A percentile compares a stretch with the other conserved stretches of the same genome.
Conservation (phyloP, 352 stramenopile genomes). For the Phytopythium cucurbitacearum region DNA sequence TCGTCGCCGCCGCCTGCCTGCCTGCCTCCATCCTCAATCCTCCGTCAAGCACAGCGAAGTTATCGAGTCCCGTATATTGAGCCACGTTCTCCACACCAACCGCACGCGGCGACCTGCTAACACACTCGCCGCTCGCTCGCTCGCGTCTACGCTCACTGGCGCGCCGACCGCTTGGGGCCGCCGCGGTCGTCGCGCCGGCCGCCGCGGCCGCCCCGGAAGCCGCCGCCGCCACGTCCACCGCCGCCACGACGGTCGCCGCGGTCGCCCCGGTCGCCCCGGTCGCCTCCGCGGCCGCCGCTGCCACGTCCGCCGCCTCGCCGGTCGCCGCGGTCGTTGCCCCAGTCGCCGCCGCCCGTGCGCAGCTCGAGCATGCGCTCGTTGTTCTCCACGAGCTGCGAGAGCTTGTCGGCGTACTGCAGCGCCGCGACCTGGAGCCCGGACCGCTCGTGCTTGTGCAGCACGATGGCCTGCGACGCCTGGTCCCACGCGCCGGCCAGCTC, state of each 20-base stretch:
- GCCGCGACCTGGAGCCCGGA: slow-evolving; percentile 93
- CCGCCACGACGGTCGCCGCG: slow-evolving; percentile 29
- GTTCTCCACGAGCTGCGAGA: slow-evolving; percentile 85
- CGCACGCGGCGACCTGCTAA: too few species aligned
- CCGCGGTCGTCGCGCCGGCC: slow-evolving; percentile 38
- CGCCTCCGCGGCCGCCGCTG: slow-evolving; percentile 29
- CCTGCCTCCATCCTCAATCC: too few species aligned
- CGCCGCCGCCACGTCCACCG: slow-evolving; percentile 25
- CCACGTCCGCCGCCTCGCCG: slow-evolving; percentile 29
- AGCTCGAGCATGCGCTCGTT: slow-evolving; percentile 89
- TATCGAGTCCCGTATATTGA: too few species aligned
- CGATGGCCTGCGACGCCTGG: slow-evolving; percentile 96
- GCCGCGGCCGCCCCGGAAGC: slow-evolving; percentile 48
- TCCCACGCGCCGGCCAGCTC: slow-evolving; percentile 97
- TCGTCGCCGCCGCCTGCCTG: too few species aligned
- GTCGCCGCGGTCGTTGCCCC: slow-evolving; percentile 34
- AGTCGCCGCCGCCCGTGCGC: slow-evolving; percentile 66
- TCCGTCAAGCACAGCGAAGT: too few species aligned
- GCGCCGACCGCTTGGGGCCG: slow-evolving; percentile 6
- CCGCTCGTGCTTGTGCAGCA: slow-evolving; percentile 94
- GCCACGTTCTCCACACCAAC: too few species aligned
- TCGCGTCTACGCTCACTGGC: too few species aligned
- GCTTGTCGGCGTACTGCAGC: slow-evolving; percentile 96
- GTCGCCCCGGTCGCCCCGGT: slow-evolving; percentile 18
- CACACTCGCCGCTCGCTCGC: too few species aligned